Evolutionary conservation across 345 rosid genomes (phyloP), one percentile per base, ranked within the genome.

Genomic region (Brassica juncea): DNA sequence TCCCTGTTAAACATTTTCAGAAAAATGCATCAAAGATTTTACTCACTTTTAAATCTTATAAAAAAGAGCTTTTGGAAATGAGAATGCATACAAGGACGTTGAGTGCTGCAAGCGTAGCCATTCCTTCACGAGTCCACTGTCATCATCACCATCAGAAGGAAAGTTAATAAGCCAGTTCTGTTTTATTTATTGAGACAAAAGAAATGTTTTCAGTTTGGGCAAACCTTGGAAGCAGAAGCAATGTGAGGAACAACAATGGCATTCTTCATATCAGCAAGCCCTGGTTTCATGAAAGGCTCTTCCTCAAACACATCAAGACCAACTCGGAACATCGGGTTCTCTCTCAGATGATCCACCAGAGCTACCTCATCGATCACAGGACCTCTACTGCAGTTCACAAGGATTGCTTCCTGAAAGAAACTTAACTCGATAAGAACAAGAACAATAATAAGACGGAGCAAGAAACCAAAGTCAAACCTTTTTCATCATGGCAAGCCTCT

Each of bases 251-350:
- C 97, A 25, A 94, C 85, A 19, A 92, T 75, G 3, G 96, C 98
- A 63, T 95, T 95, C 87, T 95, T 92, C 96, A 87, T 86, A 39
- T 95, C 97, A 67, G 97, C 85, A 57, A 95, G 94, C 3, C 99
- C 99, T 8, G 98, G 99, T 82, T 92, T 95, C 99, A 95, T 95
- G 85, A 78, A 90, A 32, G 99, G 99, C 80, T 95, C 99, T 57
- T 94, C 98, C 97, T 95, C 98, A 1, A 92, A 95, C 85, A 95
- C 99, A 86, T 93, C 99, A 30, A 95, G 99, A 77, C 99, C 98
- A 42, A 91, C 98, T 31, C 99, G 96, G 42, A 95, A 95, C 98
- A 90, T 93, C n/a, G 97, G 99, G 79, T 93, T 95, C 66, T 86
- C 86, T 81, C 83, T 91, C 74, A 95, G 88, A 84, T 95, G 98